Base-by-base conservation (phyloP, 2,329 filamentous ascomycete species). In the Colletotrichum agaves region DNA sequence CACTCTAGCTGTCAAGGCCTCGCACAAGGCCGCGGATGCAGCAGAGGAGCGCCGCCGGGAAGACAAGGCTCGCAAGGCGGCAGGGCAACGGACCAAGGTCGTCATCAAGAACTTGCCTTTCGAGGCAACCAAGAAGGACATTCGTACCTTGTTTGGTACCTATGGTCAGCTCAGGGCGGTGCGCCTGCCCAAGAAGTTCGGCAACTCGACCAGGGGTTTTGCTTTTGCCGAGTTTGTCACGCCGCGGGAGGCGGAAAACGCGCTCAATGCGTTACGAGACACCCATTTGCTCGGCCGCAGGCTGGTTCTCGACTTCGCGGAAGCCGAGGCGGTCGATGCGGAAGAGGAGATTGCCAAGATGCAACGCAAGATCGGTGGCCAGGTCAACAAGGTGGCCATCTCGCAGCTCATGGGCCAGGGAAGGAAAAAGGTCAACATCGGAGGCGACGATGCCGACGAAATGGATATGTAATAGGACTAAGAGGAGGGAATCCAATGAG, bases 81-180 rank as follows among this genome's bases (percentile, higher is more conserved):
- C 92, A 23, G 87, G 87, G 15, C 88, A 90, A 76, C 88, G 89
- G 72, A 98, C 94, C 53, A 98, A 98, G 86, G 91, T 99, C 76
- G 91, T 98, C 80, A 91, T 99, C 83, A 99, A 98, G 85, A 99
- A 99, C 83, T 83, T 99, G 79, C 95, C 96, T 19, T 99, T 99
- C 83, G 93, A 98, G 82, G 91, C 93, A 55, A 91, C 90, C 61
- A 98, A 97, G 84, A 96, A 97, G 79, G 96, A 99, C 77, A 87
- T 99, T 66, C 89, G 93, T 70, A 85, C 91, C 61, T 85, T 98
- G 46, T 94, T 98, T 77, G 90, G 92, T 69, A 90, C 93, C 39
- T 98, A 98, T 80, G 97, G 96, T 50, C 91, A 97, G 78, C 88
- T 99, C 70, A 91, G 93, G 75, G 95, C 94, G 60, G 93, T 99